A percentile compares a stretch with the other conserved stretches of the same genome.
Conservation (phyloP, 2,329 filamentous ascomycete species). For the Juglanconis sp. region DNA sequence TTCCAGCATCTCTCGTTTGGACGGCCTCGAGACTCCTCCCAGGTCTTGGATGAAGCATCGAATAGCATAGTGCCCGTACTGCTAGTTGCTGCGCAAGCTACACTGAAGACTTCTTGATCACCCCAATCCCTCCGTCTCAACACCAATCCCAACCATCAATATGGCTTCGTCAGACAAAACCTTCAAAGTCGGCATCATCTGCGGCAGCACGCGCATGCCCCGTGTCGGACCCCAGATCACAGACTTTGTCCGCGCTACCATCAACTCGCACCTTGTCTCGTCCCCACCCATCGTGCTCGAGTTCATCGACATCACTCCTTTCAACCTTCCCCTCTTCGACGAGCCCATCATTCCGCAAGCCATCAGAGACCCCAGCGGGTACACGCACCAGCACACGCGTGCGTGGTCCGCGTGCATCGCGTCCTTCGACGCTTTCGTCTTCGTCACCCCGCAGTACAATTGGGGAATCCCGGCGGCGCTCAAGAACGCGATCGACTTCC, state of each 20-base stretch:
- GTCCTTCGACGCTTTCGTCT: slow-evolving; percentile 30
- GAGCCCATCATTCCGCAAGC: slow-evolving; percentile 30
- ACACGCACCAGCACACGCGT: slow-evolving; percentile 31
- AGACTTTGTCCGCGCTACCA: slow-evolving; percentile 19
- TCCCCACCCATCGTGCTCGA: slow-evolving; percentile 10
- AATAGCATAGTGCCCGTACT: no score
- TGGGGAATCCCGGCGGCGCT: slow-evolving; percentile 43
- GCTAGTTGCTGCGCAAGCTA: no score
- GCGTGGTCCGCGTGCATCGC: slow-evolving; percentile 31
- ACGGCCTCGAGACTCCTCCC: no score
- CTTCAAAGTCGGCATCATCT: slow-evolving; percentile 25
- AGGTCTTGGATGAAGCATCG: no score
- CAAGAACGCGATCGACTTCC: slow-evolving; percentile 52
- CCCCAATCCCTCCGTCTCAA: no score
- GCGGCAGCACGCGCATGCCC: slow-evolving; percentile 24
- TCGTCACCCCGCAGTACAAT: slow-evolving; percentile 41
- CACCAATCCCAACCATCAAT: neutral
- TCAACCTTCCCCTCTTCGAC: slow-evolving; percentile 34
- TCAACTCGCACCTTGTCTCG: slow-evolving; percentile 14
- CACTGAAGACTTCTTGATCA: no score
- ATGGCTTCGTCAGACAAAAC: slow-evolving; percentile 1
- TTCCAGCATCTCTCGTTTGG: no score
- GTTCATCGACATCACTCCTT: slow-evolving; percentile 28
- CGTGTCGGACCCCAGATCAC: slow-evolving; percentile 24
- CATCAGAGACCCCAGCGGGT: slow-evolving; percentile 27